Percentiles rank a stretch among this genome's conserved stretches.
Conservation (phyloP, 116 monocot genomes). For the Iris pallida region DNA sequence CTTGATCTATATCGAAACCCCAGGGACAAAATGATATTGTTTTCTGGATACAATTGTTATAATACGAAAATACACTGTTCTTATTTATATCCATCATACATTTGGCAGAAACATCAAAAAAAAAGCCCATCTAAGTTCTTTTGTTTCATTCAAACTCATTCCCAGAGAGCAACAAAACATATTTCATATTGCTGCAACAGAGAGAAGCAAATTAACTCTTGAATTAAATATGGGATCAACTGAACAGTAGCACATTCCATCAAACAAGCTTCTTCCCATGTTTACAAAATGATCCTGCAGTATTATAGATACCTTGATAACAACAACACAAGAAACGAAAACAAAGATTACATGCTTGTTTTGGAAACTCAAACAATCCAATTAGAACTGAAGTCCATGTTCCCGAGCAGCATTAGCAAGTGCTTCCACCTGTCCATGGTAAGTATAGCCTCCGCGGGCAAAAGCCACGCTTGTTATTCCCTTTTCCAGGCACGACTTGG, state of each 20-base stretch:
- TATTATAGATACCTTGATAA: background rate
- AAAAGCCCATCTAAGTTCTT: too few species aligned
- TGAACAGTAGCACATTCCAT: conserved; percentile 1
- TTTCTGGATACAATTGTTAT: too few species aligned
- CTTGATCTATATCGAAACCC: too few species aligned
- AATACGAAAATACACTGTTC: too few species aligned
- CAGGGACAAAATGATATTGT: too few species aligned
- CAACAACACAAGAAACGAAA: background rate
- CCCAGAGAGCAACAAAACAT: too few species aligned
- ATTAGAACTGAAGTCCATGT: conserved; percentile 56
- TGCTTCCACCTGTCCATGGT: conserved; percentile 85
- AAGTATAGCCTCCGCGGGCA: conserved; percentile 83
- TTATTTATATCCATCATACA: too few species aligned
- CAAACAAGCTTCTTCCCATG: background rate
- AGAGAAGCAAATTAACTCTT: too few species aligned
- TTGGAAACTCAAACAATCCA: background rate
- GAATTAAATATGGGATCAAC: too few species aligned
- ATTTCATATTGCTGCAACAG: too few species aligned
- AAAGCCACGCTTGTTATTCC: conserved; percentile 84
- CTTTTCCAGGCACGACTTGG: conserved; percentile 85
- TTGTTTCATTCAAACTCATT: too few species aligned
- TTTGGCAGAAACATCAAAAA: too few species aligned
- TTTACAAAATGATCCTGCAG: background rate
- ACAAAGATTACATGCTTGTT: background rate
- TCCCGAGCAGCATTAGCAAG: conserved; percentile 55